These are phyloP conservation scores for Lactifluus volemus DNA, from an alignment of 768 basidiomycete genomes.

Conservation along the genomic window DNA sequence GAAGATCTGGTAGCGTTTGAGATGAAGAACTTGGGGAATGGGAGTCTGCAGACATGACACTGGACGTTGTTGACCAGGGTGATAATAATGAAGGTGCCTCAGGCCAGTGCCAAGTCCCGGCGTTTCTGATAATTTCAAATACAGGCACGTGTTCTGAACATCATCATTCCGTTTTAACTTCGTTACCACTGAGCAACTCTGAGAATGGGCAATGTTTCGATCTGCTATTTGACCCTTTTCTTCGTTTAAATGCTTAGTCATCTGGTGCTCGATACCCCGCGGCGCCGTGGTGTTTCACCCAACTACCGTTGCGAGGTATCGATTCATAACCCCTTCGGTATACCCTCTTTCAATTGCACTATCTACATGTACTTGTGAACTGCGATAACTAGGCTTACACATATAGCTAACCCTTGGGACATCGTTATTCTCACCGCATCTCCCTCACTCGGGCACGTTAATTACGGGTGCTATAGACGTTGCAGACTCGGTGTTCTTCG, in stretches of 20 bases:
- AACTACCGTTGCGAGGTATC: neutral
- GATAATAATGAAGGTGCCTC: neutral
- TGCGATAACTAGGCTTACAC: neutral
- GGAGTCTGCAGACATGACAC: conserved; percentile 10
- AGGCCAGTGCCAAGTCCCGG: no score
- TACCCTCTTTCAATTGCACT: neutral
- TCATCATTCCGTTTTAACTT: no score
- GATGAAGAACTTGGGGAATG: conserved; percentile 8
- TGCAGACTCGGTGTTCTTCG: no score
- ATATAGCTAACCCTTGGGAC: neutral
- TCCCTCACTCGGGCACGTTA: no score
- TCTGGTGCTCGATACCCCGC: neutral
- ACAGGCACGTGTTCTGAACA: neutral
- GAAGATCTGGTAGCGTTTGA: conserved; percentile 16
- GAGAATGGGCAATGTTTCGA: neutral
- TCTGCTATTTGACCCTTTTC: neutral
- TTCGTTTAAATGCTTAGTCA: neutral
- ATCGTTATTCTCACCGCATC: no score
- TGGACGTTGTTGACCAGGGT: neutral
- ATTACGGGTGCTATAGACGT: no score
- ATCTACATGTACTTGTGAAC: no score
- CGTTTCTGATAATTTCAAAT: neutral
- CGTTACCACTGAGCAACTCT: neutral
- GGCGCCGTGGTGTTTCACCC: neutral
- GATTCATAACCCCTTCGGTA: neutral